These are phyloP conservation scores for Pythium grandisporangium DNA, from an alignment of 352 stramenopile species.

Conservation along the genomic window DNA sequence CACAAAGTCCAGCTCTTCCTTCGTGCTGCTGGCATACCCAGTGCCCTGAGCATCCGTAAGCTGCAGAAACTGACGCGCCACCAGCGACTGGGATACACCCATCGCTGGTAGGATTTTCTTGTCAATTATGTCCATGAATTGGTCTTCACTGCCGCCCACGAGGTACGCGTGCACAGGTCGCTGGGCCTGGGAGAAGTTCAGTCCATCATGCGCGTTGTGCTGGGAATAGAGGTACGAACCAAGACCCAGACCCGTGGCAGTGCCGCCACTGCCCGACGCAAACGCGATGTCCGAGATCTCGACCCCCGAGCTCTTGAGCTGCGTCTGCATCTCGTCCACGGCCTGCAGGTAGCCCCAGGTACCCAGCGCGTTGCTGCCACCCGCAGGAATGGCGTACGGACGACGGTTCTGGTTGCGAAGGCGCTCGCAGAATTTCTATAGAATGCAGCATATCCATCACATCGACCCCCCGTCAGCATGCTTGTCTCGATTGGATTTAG, in stretches of 20 bases:
- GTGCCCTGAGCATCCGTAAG: slow-evolving; percentile 76
- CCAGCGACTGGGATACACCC: slow-evolving; percentile 33
- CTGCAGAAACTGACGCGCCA: slow-evolving; percentile 55
- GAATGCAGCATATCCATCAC: slow-evolving; percentile 5
- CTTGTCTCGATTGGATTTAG: no score
- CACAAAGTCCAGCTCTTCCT: slow-evolving; percentile 74
- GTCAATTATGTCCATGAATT: slow-evolving; percentile 80
- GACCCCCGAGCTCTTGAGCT: slow-evolving; percentile 48
- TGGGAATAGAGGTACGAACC: slow-evolving; percentile 60
- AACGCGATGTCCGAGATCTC: slow-evolving; percentile 73
- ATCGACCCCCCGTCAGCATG: no score
- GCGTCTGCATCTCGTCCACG: slow-evolving; percentile 83
- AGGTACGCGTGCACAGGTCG: slow-evolving; percentile 67
- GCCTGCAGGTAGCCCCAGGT: slow-evolving; percentile 92
- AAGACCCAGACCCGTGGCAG: slow-evolving; percentile 61
- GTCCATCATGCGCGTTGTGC: slow-evolving; percentile 2
- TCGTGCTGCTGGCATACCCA: slow-evolving; percentile 71
- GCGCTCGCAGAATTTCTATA: slow-evolving; percentile 48
- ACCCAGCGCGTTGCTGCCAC: slow-evolving; percentile 88
- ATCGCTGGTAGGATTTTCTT: slow-evolving; percentile 60
- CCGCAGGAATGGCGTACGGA: slow-evolving; percentile 77
- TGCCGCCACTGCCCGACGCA: slow-evolving; percentile 75
- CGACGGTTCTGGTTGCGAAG: slow-evolving; percentile 46
- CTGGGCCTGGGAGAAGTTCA: slow-evolving; percentile 31
- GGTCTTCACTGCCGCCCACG: slow-evolving; percentile 74